phyloP scores from a whole-genome alignment of 148 eudicot species.

The Arbutus unedo region DNA sequence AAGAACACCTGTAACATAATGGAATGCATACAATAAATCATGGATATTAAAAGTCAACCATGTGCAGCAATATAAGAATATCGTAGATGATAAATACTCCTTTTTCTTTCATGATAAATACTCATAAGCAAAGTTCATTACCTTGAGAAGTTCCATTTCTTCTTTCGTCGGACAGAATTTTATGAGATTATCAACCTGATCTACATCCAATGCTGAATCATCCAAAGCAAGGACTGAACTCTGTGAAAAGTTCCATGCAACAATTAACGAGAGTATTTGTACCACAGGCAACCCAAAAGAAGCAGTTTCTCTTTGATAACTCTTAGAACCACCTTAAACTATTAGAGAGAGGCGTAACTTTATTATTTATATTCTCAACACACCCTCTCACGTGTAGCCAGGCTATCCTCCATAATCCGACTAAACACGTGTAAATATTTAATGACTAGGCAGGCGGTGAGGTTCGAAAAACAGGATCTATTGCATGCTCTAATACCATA shows the following conservation, averaged over 20 bases:
- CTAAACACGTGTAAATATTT: too few relatives aligned
- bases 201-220: constrained; percentile 55
- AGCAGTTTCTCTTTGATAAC: background rate
- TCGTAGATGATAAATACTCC: background rate
- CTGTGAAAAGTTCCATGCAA: constrained; percentile 25
- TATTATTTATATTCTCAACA: too few relatives aligned
- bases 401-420: too few relatives aligned
- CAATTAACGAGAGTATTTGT: background rate
- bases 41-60: background rate
- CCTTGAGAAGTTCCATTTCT: constrained; percentile 64
- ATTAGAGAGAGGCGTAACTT: too few relatives aligned
- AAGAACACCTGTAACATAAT: too few relatives aligned
- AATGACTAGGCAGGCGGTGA: too few relatives aligned
- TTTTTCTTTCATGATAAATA: background rate
- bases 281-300: background rate
- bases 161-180: constrained; percentile 72
- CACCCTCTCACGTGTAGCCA: too few relatives aligned
- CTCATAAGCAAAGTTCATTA: constrained; percentile 14
- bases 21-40: background rate
- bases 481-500: too few relatives aligned
- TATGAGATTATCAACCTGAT: constrained; percentile 64
- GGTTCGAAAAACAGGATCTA: too few relatives aligned
- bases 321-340: too few relatives aligned
- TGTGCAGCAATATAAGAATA: background rate
- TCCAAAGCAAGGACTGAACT: constrained; percentile 60